Evolutionary conservation across 129 eudicot species (phyloP), one percentile per base, ranked within the genome.

Genomic region (Pittosporum tobira): DNA sequence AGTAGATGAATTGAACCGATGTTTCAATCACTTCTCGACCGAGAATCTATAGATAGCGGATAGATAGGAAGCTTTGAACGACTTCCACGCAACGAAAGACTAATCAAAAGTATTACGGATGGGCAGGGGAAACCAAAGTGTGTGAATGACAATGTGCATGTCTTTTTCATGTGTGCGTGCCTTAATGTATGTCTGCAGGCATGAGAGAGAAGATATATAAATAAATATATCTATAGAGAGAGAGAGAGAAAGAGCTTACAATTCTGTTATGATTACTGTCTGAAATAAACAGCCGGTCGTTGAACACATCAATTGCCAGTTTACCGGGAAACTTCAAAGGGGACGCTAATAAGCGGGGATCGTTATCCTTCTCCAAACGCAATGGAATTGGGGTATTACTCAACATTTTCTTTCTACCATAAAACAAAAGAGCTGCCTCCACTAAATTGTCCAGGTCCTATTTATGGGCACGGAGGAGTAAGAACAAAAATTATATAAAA

Each of bases 251-350:
- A 62, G 61, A 63, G 65, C 96, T 50, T 74, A 91, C 98, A 30
- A 91, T 81, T 69, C 98, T 94, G 78, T 91, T 91, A 62, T 91
- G 98, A 72, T 81, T 86, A 72, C 96, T 91, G 85, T 91, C 98
- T 53, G 98, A 91, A 65, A 91, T 91, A 80, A 91, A 91, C 14
- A 91, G 75, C 20, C 98, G 80, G 71, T 81, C 76, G 77, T 91
- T 91, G 72, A 78, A 74, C 47, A 79, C 74, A 66, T 91, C 98
- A 59, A 83, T 80, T 56, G 85, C 98, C 79, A 91, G 87, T 73
- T 91, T 91, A 63, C 90, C 98, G 47, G 98, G 98, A 73, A 86
- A 91, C 75, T 91, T 91, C 74, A 91, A 61, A 22, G 98, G 98
- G 27, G 98, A 91, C 45, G 80, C 77, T 63, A 79, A 48, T 54